These are phyloP conservation scores for Acanthamoeba healyi DNA, from an alignment of 208 protist species.

Conservation along the genomic window DNA sequence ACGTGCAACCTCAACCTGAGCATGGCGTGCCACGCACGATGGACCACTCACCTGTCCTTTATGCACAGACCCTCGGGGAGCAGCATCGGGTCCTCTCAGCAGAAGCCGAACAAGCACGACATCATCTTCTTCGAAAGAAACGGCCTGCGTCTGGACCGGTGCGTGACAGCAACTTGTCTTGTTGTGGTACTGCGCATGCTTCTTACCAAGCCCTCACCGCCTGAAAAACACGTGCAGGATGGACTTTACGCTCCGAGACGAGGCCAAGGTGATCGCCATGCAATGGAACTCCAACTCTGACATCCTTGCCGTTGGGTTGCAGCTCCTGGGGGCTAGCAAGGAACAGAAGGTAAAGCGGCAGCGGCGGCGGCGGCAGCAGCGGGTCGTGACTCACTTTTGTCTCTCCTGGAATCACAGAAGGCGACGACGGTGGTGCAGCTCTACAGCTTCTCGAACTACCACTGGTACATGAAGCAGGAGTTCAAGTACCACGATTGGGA, in stretches of 20 bases:
- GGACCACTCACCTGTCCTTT: neutral
- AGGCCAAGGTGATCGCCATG: constrained; percentile 62
- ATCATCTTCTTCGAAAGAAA: constrained; percentile 88
- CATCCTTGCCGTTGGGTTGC: constrained; percentile 72
- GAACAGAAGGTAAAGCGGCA: neutral
- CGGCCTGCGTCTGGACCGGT: constrained; percentile 86
- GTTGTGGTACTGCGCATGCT: neutral
- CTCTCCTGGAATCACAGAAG: neutral
- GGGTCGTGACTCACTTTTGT: too few relatives aligned
- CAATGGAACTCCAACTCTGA: constrained; percentile 83
- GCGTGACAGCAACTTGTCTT: constrained; percentile 61
- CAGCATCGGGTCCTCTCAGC: constrained; percentile 80
- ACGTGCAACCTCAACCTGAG: too few relatives aligned
- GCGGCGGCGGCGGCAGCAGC: too few relatives aligned
- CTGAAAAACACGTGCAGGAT: too few relatives aligned
- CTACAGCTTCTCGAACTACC: constrained; percentile 83
- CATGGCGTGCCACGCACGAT: neutral
- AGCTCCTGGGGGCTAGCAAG: neutral
- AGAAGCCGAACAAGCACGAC: constrained; percentile 80
- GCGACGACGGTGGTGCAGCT: constrained; percentile 76
- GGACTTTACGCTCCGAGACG: constrained; percentile 59
- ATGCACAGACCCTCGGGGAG: constrained; percentile 77
- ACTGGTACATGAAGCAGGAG: constrained; percentile 88
- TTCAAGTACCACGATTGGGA: constrained; percentile 50
- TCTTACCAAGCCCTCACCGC: too few relatives aligned